These are phyloP conservation scores for Xylaria curta DNA, from an alignment of 495 filamentous ascomycete genomes.

Conservation along the genomic window DNA sequence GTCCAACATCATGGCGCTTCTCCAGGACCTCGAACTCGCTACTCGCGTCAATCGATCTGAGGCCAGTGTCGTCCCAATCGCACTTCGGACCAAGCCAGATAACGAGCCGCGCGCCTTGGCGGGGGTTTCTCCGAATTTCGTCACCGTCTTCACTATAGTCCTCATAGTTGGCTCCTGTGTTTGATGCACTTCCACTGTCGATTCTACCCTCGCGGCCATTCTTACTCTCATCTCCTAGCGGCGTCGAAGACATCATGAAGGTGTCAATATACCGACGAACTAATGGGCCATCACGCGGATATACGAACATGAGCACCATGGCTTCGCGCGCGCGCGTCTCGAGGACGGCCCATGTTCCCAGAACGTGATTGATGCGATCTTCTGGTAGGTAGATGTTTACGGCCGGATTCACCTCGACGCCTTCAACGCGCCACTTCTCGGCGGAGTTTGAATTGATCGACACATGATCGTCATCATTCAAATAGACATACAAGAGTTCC, in stretches of 20 bases:
- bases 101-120: not conserved
- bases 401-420: slow-evolving; percentile 19
- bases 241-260: not conserved
- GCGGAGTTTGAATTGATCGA: not conserved
- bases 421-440: slow-evolving; percentile 11
- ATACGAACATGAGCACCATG: slow-evolving; percentile 20
- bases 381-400: slow-evolving; percentile 21
- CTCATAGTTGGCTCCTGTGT: not conserved
- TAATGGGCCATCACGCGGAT: slow-evolving; percentile 13
- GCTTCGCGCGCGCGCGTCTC: slow-evolving; percentile 13
- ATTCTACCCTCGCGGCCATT: not conserved
- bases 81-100: slow-evolving; percentile 24
- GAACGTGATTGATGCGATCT: slow-evolving; percentile 10
- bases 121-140: not conserved
- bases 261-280: slow-evolving; percentile 22
- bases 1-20: slow-evolving; percentile 8
- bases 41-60: not conserved
- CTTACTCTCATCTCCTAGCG: not conserved
- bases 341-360: slow-evolving; percentile 16
- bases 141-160: not conserved
- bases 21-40: slow-evolving; percentile 21
- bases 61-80: slow-evolving; percentile 24
- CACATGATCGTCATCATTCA: not conserved
- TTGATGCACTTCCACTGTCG: not conserved
- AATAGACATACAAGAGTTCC: not conserved